Percentiles rank a stretch among this genome's conserved stretches.
Conservation (phyloP, 1,284 basidiomycete genomes). For the Neonothopanus nambi region DNA sequence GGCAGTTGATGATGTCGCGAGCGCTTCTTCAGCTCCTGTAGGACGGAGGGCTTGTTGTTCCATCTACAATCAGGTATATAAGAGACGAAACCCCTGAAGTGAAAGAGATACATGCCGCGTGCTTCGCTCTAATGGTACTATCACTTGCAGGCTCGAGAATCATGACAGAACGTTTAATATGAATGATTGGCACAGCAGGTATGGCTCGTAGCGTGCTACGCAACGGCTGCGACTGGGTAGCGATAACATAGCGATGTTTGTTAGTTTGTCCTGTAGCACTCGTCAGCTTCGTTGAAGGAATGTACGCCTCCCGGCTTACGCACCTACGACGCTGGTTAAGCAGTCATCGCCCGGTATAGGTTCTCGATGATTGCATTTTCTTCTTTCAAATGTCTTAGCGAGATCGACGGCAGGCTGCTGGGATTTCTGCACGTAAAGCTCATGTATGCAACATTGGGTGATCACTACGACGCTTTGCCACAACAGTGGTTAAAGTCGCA, state of each 20-base stretch:
- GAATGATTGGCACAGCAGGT: slow-evolving; percentile 84
- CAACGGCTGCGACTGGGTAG: slow-evolving; percentile 74
- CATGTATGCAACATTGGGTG: slow-evolving; percentile 92
- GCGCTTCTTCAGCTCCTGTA: slow-evolving; percentile 30
- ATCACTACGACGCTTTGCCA: slow-evolving; percentile 76
- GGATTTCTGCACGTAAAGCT: slow-evolving; percentile 78
- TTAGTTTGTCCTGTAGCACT: slow-evolving; percentile 70
- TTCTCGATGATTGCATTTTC: slow-evolving; percentile 93
- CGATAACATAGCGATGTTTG: slow-evolving; percentile 88
- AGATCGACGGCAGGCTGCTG: slow-evolving; percentile 79
- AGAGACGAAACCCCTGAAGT: neutral
- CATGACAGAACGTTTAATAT: slow-evolving; percentile 88
- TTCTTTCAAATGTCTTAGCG: slow-evolving; percentile 89
- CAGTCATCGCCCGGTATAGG: slow-evolving; percentile 84
- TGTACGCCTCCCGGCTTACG: slow-evolving; percentile 28
- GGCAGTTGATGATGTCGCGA: slow-evolving; percentile 36
- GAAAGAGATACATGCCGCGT: slow-evolving; percentile 47
- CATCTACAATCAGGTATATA: slow-evolving; percentile 35
- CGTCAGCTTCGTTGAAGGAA: slow-evolving; percentile 1
- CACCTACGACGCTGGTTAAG: slow-evolving; percentile 79
- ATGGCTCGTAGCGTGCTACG: slow-evolving; percentile 65
- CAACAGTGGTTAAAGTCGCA: slow-evolving; percentile 25
- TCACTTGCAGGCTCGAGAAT: slow-evolving; percentile 87
- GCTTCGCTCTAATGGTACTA: slow-evolving; percentile 71
- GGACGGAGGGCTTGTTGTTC: slow-evolving; percentile 57